Conservation (phyloP, 257 asterid species). For the Fraxinus excelsior region DNA sequence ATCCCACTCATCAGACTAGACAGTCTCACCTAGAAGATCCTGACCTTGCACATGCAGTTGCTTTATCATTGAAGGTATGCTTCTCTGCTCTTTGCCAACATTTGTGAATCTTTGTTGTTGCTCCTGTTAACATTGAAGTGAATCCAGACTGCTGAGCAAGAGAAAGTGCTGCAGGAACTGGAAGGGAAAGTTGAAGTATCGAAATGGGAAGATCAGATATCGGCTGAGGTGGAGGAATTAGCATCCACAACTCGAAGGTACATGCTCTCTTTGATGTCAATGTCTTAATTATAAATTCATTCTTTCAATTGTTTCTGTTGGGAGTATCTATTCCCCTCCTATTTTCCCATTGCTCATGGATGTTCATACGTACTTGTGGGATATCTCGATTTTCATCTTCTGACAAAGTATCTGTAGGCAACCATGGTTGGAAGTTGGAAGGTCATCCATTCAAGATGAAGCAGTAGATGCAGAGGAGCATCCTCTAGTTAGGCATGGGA, state of each 20-base stretch:
- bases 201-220: constrained; percentile 33
- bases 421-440: constrained; percentile 67
- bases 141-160: constrained; percentile 77
- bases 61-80: constrained; percentile 73
- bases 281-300: neutral
- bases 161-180: constrained; percentile 47
- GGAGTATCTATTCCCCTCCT: too few relatives aligned
- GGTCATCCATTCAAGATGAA: constrained; percentile 68
- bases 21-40: constrained; percentile 56
- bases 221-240: constrained; percentile 45
- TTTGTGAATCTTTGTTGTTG: constrained; percentile 16
- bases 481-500: constrained; percentile 75
- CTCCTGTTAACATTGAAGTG: constrained; percentile 37
- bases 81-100: constrained; percentile 7
- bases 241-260: constrained; percentile 66
- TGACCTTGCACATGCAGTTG: constrained; percentile 69
- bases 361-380: too few relatives aligned
- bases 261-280: constrained; percentile 17
- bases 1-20: constrained; percentile 43
- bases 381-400: too few relatives aligned
- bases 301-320: too few relatives aligned
- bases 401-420: constrained; percentile 26
- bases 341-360: too few relatives aligned
- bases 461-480: constrained; percentile 72
- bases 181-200: too few relatives aligned